Conservation (phyloP, 306 rosid species). For the Gastrolobium villosum region DNA sequence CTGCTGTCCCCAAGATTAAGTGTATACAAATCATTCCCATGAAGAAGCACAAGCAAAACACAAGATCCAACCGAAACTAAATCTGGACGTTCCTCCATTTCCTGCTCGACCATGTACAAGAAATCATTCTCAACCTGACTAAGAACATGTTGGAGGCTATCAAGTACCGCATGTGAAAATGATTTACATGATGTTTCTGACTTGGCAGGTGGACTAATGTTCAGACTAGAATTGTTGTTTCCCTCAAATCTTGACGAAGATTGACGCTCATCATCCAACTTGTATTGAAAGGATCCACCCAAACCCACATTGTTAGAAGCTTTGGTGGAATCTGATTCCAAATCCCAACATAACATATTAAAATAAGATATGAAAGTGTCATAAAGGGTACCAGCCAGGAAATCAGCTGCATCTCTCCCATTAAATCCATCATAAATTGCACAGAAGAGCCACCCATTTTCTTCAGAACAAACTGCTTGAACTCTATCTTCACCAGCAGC, state of each 20-base stretch:
- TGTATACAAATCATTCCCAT: conserved; percentile 87
- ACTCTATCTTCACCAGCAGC: conserved; percentile 99
- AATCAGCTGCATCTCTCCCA: conserved; percentile 98
- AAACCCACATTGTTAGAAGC: conserved; percentile 43
- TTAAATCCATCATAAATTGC: conserved; percentile 97
- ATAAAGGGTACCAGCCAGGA: conserved; percentile 90
- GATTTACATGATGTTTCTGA: conserved; percentile 46
- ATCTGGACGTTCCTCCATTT: conserved; percentile 98
- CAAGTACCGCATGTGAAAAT: conserved; percentile 71
- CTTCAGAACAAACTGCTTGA: conserved; percentile 99
- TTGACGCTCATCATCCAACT: conserved; percentile 49
- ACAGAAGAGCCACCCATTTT: conserved; percentile 97
- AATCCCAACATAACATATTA: conserved; percentile 68
- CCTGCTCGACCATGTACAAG: conserved; percentile 96
- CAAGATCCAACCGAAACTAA: conserved; percentile 97
- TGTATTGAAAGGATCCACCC: conserved; percentile 52
- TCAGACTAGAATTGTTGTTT: conserved; percentile 38
- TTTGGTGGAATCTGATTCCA: conserved; percentile 58
- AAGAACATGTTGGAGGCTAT: conserved; percentile 81
- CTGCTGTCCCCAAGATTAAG: conserved; percentile 94
- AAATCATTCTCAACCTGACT: conserved; percentile 90
- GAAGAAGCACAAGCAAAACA: conserved; percentile 88
- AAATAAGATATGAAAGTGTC: conserved; percentile 73
- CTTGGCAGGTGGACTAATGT: conserved; percentile 50
- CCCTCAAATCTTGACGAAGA: conserved; percentile 40